Base-by-base conservation (phyloP, 345 rosid species). In the Eucalyptus marginata region DNA sequence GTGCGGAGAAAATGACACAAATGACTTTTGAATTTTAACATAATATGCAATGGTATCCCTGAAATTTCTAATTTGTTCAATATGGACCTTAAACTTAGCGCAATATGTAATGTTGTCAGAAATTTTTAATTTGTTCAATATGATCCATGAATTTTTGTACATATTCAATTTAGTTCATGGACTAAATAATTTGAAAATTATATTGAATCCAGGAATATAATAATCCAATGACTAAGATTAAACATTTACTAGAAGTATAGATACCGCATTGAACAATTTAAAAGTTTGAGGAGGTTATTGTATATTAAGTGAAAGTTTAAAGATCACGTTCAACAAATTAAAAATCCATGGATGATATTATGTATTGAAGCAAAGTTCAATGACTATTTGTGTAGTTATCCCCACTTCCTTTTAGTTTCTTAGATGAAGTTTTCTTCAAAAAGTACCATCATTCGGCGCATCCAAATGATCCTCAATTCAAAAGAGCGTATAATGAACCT, bases 261-360 rank as follows among this genome's bases (percentile, higher is more conserved):
- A 13, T 8, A 31, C 3, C 2, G 0, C 6, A 1, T 16, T 8
- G 22, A 66, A 66, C 36, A 64, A n/a, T 25, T 59, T 59, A 59
- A 59, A 59, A 59, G 6, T 62, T 31, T 31, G 15, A 7, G 3
- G 43, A 31, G 5, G 7, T 8, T 66, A 66, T 31, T 68, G 13
- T 7, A 31, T 17, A 33, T 0, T 17, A 17, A 2, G 16, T 0
- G 0, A 62, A 68, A 68, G 3, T 33, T 16, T 4, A 33, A 33
- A 13, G 3, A 66, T 1, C 0, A 31, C 0, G 0, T 31, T n/a
- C 0, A 15, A 16, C 10, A 31, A 66, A 62, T 29, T 27, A 59
- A 59, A 59, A 59, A 13, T 59, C 31, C 20, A 31, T 4, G 0
- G 5, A 64, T 4, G 3, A n/a, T 7, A 64, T 14, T 66, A 10